phyloP scores from a whole-genome alignment of 2,329 filamentous ascomycete genomes.

The Botrytis cinerea region DNA sequence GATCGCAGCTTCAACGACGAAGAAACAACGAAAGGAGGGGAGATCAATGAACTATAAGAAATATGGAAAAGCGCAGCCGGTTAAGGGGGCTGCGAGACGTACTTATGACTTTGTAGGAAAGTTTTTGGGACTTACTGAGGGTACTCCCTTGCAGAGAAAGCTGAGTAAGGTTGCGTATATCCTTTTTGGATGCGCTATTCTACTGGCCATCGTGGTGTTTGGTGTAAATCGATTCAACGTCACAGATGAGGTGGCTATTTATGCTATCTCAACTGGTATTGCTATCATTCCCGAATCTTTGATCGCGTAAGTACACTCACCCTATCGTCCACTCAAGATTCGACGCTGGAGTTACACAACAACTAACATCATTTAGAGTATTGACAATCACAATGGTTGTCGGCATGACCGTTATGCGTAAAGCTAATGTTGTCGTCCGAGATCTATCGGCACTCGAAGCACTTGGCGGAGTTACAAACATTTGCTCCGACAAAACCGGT shows the following conservation, averaged over 20 bases:
- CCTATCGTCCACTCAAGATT: not conserved
- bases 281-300: conserved; percentile 65
- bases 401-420: conserved; percentile 59
- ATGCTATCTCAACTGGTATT: conserved; percentile 45
- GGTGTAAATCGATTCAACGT: conserved; percentile 46
- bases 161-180: conserved; percentile 65
- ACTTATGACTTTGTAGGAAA: conserved; percentile 52
- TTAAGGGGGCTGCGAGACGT: conserved; percentile 53
- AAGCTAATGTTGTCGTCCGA: conserved; percentile 58
- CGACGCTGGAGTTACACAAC: conserved; percentile 35
- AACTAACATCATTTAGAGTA: conserved; percentile 48
- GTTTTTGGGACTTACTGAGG: conserved; percentile 60
- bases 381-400: conserved; percentile 68
- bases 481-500: conserved; percentile 79
- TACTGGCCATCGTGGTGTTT: conserved; percentile 46
- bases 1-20: conserved; percentile 53
- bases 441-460: conserved; percentile 58
- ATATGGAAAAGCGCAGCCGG: conserved; percentile 47
- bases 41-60: conserved; percentile 49
- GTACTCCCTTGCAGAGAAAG: conserved; percentile 66
- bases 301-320: conserved; percentile 37
- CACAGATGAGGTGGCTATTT: conserved; percentile 39
- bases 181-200: conserved; percentile 58
- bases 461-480: conserved; percentile 61
- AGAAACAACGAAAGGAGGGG: conserved; percentile 55